Percentiles rank a stretch among this genome's conserved stretches.
phyloP scores from a whole-genome alignment of 148 eudicot genomes.

The Polygonum aviculare region DNA sequence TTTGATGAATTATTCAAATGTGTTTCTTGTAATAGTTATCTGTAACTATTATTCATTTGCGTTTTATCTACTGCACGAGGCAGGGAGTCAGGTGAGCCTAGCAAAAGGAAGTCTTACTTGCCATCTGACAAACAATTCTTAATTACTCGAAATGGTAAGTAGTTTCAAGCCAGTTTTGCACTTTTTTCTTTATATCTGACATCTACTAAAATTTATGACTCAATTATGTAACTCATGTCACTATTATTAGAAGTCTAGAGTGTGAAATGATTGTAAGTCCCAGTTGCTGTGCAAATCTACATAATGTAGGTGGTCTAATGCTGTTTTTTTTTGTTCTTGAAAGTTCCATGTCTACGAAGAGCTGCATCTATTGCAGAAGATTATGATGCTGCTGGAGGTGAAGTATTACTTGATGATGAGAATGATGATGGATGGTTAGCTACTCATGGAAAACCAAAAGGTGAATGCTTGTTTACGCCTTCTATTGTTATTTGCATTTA shows the following conservation, averaged over 20 bases:
- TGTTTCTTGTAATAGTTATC: not conserved
- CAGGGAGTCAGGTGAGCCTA: constrained; percentile 98
- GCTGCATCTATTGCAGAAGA: constrained; percentile 89
- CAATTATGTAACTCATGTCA: not conserved
- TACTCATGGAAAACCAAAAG: constrained; percentile 94
- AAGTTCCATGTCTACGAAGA: constrained; percentile 90
- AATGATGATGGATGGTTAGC: constrained; percentile 98
- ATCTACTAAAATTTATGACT: not conserved
- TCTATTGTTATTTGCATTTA: not conserved
- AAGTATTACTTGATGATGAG: constrained; percentile 81
- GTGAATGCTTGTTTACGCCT: constrained; percentile 21
- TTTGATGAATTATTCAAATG: not conserved
- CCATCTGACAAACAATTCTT: constrained; percentile 83
- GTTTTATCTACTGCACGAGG: constrained; percentile 11
- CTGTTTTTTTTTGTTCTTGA: not conserved
- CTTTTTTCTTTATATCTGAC: not conserved
- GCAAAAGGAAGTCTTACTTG: constrained; percentile 81
- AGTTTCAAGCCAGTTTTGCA: not conserved
- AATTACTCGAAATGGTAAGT: constrained; percentile 85
- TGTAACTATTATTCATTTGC: not conserved
- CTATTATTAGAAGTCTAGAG: not conserved
- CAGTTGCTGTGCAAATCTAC: not conserved
- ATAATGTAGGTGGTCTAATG: not conserved
- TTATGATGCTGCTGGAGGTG: constrained; percentile 96
- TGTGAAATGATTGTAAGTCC: not conserved